Evolutionary conservation across 768 basidiomycete species (phyloP), one percentile per base, ranked within the genome.

Genomic region (Leccinum sublutescens): DNA sequence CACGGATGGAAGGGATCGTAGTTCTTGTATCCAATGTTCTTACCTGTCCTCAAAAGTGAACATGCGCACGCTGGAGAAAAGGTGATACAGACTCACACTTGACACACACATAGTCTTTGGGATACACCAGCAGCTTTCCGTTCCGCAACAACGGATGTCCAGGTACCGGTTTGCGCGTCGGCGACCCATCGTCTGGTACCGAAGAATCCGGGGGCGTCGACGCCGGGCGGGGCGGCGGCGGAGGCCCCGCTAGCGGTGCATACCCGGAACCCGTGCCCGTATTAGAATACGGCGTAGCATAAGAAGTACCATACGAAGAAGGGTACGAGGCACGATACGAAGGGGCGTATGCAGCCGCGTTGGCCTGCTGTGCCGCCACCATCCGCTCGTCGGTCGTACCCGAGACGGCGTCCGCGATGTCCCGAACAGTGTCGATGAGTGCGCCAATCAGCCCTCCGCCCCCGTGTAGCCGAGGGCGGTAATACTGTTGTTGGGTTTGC

Each of bases 1-100:
- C 91, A 92, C 6, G 90, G 87, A 57, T 84, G 76, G 1, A 77
- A 68, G 0, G 88, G 88, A 69, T 92, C 88, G 38, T 75, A 76
- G 57, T 80, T 76, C 71, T 89, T 90, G 74, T 86, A 93, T 2
- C 91, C 91, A 1, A 81, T 83, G 69, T 93, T 93, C 40, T 77
- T 76, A 64, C 91, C 91, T 92, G 53, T 8, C 38, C 38, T 1
- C 33, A 10, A 17, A 17, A 8, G n/a, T 63, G 23, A 65, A 38
- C 40, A 50, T 9, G 31, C 8, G 17, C 2, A 5, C 11, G 8
- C 4, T 17, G 15, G 7, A 1, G 5, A 38, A 19, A 15, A 10
- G 23, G 12, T 3, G 29, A 15, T 9, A 19, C 10, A 54, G 4
- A 66, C 80, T 55, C 64, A 90, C 91, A 93, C 78, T 89, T 92